Evolutionary conservation across 2,329 filamentous ascomycete species (phyloP).

Genomic region (Escovopsis sp.): DNA sequence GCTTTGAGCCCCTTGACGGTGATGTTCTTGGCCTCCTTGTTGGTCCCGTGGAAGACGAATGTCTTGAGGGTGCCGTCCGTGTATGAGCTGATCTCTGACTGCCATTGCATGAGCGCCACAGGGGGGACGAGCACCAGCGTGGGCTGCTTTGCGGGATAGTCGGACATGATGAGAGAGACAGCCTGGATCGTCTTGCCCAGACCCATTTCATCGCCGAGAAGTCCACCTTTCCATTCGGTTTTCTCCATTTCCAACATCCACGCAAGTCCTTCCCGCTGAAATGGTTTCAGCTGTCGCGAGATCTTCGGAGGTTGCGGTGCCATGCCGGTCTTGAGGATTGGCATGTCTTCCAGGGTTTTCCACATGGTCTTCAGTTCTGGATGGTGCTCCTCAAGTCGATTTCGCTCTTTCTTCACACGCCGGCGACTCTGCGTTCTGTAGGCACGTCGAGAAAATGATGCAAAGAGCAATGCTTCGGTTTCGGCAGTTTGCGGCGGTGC

Average conservation of each 20-base stretch:
- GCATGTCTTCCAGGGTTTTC: constrained; percentile 54
- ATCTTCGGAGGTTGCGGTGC: constrained; percentile 50
- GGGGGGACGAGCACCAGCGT: constrained; percentile 83
- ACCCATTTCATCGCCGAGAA: constrained; percentile 96
- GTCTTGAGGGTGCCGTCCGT: constrained; percentile 85
- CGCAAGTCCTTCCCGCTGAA: constrained; percentile 82
- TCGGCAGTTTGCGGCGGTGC: no score
- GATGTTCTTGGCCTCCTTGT: constrained; percentile 66
- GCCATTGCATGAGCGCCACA: constrained; percentile 93
- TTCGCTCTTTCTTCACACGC: constrained; percentile 34
- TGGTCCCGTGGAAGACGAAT: constrained; percentile 79
- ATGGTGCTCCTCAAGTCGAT: constrained; percentile 59
- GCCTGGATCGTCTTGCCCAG: constrained; percentile 98
- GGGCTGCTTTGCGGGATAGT: constrained; percentile 72
- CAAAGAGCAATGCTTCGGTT: background rate
- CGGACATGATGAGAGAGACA: constrained; percentile 95
- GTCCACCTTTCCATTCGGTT: constrained; percentile 70
- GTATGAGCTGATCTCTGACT: constrained; percentile 62
- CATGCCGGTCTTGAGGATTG: constrained; percentile 43
- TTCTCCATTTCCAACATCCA: constrained; percentile 93
- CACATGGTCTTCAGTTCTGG: constrained; percentile 77
- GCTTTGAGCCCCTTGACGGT: constrained; percentile 60
- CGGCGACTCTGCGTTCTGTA: constrained; percentile 15
- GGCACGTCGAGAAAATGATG: constrained; percentile 16
- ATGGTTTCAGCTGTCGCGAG: constrained; percentile 72